Evolutionary conservation across 2,329 filamentous ascomycete genomes (phyloP).

Genomic region (Colletotrichum zoysiae): DNA sequence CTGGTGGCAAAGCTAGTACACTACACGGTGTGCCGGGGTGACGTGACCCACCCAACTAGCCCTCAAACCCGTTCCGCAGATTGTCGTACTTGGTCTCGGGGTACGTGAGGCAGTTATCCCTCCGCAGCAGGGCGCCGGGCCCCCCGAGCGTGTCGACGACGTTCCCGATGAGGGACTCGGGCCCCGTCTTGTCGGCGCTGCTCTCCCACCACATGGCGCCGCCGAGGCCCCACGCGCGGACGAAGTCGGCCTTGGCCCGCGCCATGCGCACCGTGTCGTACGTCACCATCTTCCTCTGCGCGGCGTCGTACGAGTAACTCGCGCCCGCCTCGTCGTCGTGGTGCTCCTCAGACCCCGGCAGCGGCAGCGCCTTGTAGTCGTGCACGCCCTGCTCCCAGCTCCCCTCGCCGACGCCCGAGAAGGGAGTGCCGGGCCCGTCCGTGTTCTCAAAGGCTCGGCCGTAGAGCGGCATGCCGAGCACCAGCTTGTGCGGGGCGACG

Average conservation of each 20-base stretch:
- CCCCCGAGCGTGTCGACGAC: conserved; percentile 73
- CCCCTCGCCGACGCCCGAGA: conserved; percentile 79
- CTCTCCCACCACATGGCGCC: conserved; percentile 99
- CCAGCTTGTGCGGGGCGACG: conserved; percentile 78
- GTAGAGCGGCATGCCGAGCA: conserved; percentile 93
- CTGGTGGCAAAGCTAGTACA: not conserved
- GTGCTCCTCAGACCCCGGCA: conserved; percentile 72
- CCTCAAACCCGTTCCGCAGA: conserved; percentile 67
- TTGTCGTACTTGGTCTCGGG: conserved; percentile 80
- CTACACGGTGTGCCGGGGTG: too few species aligned
- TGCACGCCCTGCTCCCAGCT: conserved; percentile 88
- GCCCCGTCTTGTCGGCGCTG: conserved; percentile 77
- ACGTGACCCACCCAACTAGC: not conserved
- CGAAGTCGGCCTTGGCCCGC: conserved; percentile 77
- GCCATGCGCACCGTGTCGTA: conserved; percentile 82
- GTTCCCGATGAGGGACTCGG: conserved; percentile 75
- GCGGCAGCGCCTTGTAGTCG: conserved; percentile 89
- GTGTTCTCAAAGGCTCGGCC: conserved; percentile 88
- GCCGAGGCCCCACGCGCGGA: conserved; percentile 76
- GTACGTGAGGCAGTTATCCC: conserved; percentile 71
- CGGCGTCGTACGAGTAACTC: conserved; percentile 81
- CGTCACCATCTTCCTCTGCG: conserved; percentile 75
- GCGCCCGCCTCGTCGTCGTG: conserved; percentile 75
- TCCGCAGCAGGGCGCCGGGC: conserved; percentile 60
- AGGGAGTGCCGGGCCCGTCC: conserved; percentile 77